These are phyloP conservation scores for Ganoderma multipileum DNA, from an alignment of 1,284 basidiomycete species.

Conservation along the genomic window DNA sequence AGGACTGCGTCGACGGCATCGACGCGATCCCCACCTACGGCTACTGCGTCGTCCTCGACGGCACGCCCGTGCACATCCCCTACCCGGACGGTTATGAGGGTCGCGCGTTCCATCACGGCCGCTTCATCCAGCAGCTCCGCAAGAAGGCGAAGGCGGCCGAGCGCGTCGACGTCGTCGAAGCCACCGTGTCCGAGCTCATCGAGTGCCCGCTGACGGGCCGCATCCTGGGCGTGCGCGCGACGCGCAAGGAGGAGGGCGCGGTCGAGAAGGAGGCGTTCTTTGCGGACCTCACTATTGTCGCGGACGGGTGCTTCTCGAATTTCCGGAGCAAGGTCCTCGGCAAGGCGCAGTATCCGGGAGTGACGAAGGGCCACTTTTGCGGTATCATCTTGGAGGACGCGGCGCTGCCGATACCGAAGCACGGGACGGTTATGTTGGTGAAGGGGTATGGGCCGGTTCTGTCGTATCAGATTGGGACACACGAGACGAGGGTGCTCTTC, in stretches of 20 bases:
- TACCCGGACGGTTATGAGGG: slow-evolving; percentile 82
- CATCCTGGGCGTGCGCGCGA: slow-evolving; percentile 70
- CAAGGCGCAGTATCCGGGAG: slow-evolving; percentile 20
- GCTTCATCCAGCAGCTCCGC: slow-evolving; percentile 85
- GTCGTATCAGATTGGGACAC: slow-evolving; percentile 83
- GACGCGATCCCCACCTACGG: slow-evolving; percentile 88
- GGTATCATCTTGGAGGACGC: slow-evolving; percentile 42
- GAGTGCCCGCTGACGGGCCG: slow-evolving; percentile 62
- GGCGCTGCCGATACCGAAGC: slow-evolving; percentile 80
- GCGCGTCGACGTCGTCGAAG: slow-evolving; percentile 82
- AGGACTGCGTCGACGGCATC: slow-evolving; percentile 81
- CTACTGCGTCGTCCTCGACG: slow-evolving; percentile 84
- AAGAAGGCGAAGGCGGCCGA: slow-evolving; percentile 64
- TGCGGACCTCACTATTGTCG: slow-evolving; percentile 87
- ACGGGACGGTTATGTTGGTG: slow-evolving; percentile 87
- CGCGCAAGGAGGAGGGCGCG: slow-evolving; percentile 47
- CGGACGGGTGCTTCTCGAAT: slow-evolving; percentile 95
- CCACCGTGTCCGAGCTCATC: slow-evolving; percentile 80
- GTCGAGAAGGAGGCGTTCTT: slow-evolving; percentile 60
- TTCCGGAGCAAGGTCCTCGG: slow-evolving; percentile 71
- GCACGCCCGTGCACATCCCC: slow-evolving; percentile 82
- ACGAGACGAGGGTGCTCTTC: slow-evolving; percentile 91
- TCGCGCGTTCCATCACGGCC: slow-evolving; percentile 94
- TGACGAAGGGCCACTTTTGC: slow-evolving; percentile 29
- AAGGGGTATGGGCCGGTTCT: slow-evolving; percentile 83